phyloP scores from a whole-genome alignment of 768 basidiomycete genomes.

The Leucocoprinus leucothites region DNA sequence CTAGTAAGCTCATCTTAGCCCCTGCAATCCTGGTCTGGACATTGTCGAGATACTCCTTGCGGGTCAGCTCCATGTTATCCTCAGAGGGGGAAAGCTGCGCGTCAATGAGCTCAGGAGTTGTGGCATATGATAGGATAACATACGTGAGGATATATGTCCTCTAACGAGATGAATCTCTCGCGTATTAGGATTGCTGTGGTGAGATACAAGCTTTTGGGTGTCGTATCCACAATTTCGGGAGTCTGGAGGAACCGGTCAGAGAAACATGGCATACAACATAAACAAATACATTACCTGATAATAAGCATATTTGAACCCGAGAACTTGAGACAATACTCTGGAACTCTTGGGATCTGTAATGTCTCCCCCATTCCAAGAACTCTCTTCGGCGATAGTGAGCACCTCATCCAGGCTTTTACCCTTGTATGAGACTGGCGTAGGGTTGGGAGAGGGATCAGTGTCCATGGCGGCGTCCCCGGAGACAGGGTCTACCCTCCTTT shows the following conservation, averaged over 20 bases:
- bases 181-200: constrained; percentile 86
- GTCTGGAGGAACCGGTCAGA: constrained; percentile 17
- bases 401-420: constrained; percentile 70
- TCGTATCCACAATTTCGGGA: constrained; percentile 54
- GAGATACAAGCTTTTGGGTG: constrained; percentile 74
- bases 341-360: constrained; percentile 33
- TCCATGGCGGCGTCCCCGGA: constrained; percentile 31
- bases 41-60: constrained; percentile 61
- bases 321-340: constrained; percentile 79
- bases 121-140: constrained; percentile 24
- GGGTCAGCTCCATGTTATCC: constrained; percentile 65
- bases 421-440: constrained; percentile 37
- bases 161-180: constrained; percentile 81
- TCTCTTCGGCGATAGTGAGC: constrained; percentile 49
- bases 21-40: constrained; percentile 63
- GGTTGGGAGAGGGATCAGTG: constrained; percentile 23
- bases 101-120: constrained; percentile 4
- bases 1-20: constrained; percentile 72
- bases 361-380: constrained; percentile 14
- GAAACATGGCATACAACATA: not conserved
- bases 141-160: constrained; percentile 94
- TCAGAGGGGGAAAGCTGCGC: constrained; percentile 53
- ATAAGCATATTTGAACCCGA: constrained; percentile 96
- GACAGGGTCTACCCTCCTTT: constrained; percentile 24
- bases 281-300: constrained; percentile 67